A percentile compares a stretch with the other conserved stretches of the same genome.
These are phyloP conservation scores for Sarocladium oryzae DNA, from an alignment of 2,329 filamentous ascomycete species.

Conservation along the genomic window DNA sequence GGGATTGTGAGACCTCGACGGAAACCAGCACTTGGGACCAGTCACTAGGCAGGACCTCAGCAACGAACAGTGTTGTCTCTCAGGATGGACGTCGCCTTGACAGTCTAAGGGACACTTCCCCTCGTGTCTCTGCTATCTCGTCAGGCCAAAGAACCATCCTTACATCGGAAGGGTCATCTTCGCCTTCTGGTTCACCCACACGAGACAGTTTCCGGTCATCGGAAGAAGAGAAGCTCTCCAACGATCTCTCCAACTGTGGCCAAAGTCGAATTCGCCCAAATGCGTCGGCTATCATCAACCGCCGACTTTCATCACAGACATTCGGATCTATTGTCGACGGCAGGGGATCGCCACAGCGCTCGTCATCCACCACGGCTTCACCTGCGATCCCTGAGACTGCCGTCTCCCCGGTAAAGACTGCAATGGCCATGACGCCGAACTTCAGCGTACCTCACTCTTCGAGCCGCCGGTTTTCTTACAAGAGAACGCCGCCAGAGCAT, in stretches of 20 bases:
- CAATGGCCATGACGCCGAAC: slow-evolving; percentile 40
- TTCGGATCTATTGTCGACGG: slow-evolving; percentile 36
- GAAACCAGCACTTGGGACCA: slow-evolving; percentile 29
- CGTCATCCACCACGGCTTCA: slow-evolving; percentile 16
- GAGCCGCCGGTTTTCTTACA: slow-evolving; percentile 38
- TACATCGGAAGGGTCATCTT: slow-evolving; percentile 51
- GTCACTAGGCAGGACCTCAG: slow-evolving; percentile 48
- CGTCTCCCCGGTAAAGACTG: slow-evolving; percentile 14
- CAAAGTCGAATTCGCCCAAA: slow-evolving; percentile 44
- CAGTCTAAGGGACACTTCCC: slow-evolving; percentile 46
- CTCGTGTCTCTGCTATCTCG: slow-evolving; percentile 54
- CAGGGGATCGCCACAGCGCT: slow-evolving; percentile 1
- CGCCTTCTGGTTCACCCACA: slow-evolving; percentile 47
- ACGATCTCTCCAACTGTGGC: slow-evolving; percentile 17
- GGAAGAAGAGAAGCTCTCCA: slow-evolving; percentile 16
- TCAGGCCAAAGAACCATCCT: slow-evolving; percentile 54
- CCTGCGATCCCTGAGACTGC: slow-evolving; percentile 10
- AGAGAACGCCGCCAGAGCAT: slow-evolving; percentile 11
- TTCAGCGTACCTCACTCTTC: slow-evolving; percentile 46
- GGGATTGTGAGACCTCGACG: slow-evolving; percentile 15
- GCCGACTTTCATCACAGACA: slow-evolving; percentile 46
- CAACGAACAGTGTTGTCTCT: slow-evolving; percentile 50
- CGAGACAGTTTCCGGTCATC: slow-evolving; percentile 39
- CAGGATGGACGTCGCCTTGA: slow-evolving; percentile 55
- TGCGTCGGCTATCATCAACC: slow-evolving; percentile 42